phyloP scores from a whole-genome alignment of 805 yeast genomes.

The Metschnikowia sp. region DNA sequence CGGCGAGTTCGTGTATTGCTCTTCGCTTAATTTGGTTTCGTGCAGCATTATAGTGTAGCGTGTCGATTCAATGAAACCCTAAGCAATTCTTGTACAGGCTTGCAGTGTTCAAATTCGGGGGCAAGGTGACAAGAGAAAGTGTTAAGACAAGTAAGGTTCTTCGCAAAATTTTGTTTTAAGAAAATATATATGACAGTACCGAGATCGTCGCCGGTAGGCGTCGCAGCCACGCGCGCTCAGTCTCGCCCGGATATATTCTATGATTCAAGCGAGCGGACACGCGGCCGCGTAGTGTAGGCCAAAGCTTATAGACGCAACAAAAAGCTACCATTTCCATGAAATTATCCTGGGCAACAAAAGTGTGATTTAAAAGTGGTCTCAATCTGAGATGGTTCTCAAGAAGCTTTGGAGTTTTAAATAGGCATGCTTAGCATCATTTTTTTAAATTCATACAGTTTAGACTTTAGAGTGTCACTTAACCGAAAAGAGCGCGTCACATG shows the following conservation, averaged over 20 bases:
- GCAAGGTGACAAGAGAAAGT: no score
- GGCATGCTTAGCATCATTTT: not conserved
- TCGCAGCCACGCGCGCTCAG: conserved; percentile 3
- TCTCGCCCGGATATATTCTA: not conserved
- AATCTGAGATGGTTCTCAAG: not conserved
- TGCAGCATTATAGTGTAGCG: not conserved
- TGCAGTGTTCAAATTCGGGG: no score
- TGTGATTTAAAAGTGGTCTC: not conserved
- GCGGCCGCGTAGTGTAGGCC: not conserved
- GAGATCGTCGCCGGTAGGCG: not conserved
- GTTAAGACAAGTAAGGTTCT: not conserved
- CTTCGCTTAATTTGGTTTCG: conserved; percentile 2
- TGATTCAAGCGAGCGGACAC: not conserved
- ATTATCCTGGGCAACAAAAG: no score
- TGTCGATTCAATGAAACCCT: not conserved
- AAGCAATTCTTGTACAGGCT: not conserved
- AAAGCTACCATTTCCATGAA: no score
- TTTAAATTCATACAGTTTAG: not conserved
- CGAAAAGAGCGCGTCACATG: conserved; percentile 2
- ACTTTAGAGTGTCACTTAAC: not conserved
- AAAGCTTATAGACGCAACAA: no score
- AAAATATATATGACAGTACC: not conserved
- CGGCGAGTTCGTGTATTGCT: conserved; percentile 13
- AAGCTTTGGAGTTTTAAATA: not conserved
- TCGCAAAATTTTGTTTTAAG: not conserved